These are phyloP conservation scores for Phytophthora lateralis DNA, from an alignment of 352 stramenopile genomes.

Conservation along the genomic window DNA sequence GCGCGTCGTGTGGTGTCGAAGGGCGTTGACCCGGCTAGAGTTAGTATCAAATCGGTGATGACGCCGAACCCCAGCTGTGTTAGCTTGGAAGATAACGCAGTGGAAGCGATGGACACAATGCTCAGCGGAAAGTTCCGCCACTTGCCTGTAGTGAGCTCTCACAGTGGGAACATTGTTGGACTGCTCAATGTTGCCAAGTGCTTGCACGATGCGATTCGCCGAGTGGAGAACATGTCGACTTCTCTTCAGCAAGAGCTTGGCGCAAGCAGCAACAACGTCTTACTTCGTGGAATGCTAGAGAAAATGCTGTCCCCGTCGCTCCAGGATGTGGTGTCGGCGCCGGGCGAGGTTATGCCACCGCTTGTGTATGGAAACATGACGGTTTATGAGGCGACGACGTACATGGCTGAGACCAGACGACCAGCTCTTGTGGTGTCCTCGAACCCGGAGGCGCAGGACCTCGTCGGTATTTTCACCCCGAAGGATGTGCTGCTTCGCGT, in stretches of 20 bases:
- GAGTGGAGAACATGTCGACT: slow-evolving; percentile 92
- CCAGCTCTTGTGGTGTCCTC: slow-evolving; percentile 77
- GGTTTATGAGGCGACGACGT: slow-evolving; percentile 72
- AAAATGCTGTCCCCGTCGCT: slow-evolving; percentile 89
- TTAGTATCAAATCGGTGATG: slow-evolving; percentile 82
- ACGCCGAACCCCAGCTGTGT: slow-evolving; percentile 86
- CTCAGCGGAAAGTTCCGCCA: slow-evolving; percentile 94
- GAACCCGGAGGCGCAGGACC: slow-evolving; percentile 50
- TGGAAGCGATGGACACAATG: slow-evolving; percentile 88
- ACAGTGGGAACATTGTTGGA: slow-evolving; percentile 90
- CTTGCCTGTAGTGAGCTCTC: slow-evolving; percentile 92
- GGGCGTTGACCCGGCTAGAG: slow-evolving; percentile 67
- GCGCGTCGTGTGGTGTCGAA: slow-evolving; percentile 83
- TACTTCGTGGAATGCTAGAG: slow-evolving; percentile 84
- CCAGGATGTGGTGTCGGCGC: slow-evolving; percentile 68
- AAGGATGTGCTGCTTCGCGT: slow-evolving; percentile 98
- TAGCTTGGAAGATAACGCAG: slow-evolving; percentile 80
- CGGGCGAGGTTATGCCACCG: slow-evolving; percentile 69
- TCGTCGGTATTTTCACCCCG: slow-evolving; percentile 98
- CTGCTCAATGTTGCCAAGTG: slow-evolving; percentile 98
- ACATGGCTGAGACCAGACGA: slow-evolving; percentile 82
- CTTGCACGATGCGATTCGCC: slow-evolving; percentile 97
- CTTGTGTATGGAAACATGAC: slow-evolving; percentile 75
- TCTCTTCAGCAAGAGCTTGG: slow-evolving; percentile 82
- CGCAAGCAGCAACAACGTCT: slow-evolving; percentile 55